Evolutionary conservation across 495 filamentous ascomycete genomes (phyloP), one percentile per base, ranked within the genome.

Genomic region (Oleoguttula mirabilis): DNA sequence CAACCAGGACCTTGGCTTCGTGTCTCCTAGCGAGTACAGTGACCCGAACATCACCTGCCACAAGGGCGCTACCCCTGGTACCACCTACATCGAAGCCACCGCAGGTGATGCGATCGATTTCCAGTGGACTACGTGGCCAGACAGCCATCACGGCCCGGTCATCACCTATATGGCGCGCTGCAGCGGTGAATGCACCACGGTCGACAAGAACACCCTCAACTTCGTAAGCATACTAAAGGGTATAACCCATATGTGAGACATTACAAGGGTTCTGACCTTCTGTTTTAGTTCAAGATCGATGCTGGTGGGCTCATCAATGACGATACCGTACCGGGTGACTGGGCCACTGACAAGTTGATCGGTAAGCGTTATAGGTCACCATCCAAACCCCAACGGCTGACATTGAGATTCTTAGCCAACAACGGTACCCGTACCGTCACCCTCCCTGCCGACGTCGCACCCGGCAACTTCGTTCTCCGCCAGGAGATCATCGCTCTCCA

Each of bases 401-500:
- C n/a, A n/a, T n/a, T n/a, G n/a, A n/a, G n/a, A n/a, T n/a, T n/a
- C n/a, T n/a, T n/a, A n/a, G 60, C 63, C 46, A 75, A 77, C 66
- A 75, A 78, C 71, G 76, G 75, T 66, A 75, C 67, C 50, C 78
- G 75, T 71, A 69, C 74, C 41, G 71, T 84, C 36, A 76, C 72
- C 32, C 79, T 88, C 55, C 82, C 83, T 22, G 59, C 61, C 54
- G 70, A 86, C 38, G 72, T 67, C 21, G 51, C 77, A 11, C n/a
- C n/a, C n/a, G 82, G 82, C 28, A 78, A 80, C 66, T 88, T 85
- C 53, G 76, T 88, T 43, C 65, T 88, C 32, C 79, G 83, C 21
- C 79, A 85, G 57, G 83, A 88, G 60, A 79, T 87, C 52, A 80
- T 87, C 39, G 81, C 76, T 14, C 73, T 88, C n/a, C 81, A 88